These are phyloP conservation scores for Claviceps fusiformis DNA, from an alignment of 2,329 filamentous ascomycete genomes.

Conservation along the genomic window DNA sequence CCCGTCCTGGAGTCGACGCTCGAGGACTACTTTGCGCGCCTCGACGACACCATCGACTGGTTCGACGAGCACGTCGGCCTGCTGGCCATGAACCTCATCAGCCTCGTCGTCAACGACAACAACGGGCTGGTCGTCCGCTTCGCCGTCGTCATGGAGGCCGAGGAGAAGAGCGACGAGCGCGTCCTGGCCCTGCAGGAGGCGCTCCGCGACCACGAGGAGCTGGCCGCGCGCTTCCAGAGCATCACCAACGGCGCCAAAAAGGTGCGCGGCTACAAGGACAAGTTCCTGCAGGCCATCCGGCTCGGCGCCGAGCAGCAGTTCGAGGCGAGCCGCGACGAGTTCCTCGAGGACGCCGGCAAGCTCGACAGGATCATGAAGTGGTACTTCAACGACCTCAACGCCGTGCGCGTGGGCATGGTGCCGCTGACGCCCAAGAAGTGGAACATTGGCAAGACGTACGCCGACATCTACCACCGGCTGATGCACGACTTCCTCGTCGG, in stretches of 20 bases:
- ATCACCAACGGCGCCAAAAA: slow-evolving; percentile 90
- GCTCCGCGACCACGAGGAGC: slow-evolving; percentile 87
- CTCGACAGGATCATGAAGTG: slow-evolving; percentile 84
- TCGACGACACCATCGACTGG: slow-evolving; percentile 82
- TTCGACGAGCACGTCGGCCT: slow-evolving; percentile 91
- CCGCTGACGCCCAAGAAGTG: slow-evolving; percentile 89
- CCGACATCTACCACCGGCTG: slow-evolving; percentile 76
- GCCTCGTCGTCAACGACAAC: slow-evolving; percentile 74
- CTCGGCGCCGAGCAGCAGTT: slow-evolving; percentile 63
- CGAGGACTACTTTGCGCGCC: slow-evolving; percentile 73
- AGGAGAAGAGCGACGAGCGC: slow-evolving; percentile 91
- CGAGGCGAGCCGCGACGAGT: slow-evolving; percentile 54
- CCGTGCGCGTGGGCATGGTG: slow-evolving; percentile 85
- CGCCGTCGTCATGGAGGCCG: slow-evolving; percentile 83
- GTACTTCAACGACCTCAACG: slow-evolving; percentile 97
- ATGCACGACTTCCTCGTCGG: slow-evolving; percentile 90
- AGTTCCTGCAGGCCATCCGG: slow-evolving; percentile 72
- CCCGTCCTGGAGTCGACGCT: slow-evolving; percentile 65
- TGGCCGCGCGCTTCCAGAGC: slow-evolving; percentile 84
- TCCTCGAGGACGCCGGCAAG: slow-evolving; percentile 68
- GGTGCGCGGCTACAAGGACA: slow-evolving; percentile 90
- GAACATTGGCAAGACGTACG: slow-evolving; percentile 87
- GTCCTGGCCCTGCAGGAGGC: slow-evolving; percentile 87
- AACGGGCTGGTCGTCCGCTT: slow-evolving; percentile 81
- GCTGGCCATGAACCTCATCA: slow-evolving; percentile 80